Conservation (phyloP, 1,284 basidiomycete species). For the Marasmius oreades region DNA sequence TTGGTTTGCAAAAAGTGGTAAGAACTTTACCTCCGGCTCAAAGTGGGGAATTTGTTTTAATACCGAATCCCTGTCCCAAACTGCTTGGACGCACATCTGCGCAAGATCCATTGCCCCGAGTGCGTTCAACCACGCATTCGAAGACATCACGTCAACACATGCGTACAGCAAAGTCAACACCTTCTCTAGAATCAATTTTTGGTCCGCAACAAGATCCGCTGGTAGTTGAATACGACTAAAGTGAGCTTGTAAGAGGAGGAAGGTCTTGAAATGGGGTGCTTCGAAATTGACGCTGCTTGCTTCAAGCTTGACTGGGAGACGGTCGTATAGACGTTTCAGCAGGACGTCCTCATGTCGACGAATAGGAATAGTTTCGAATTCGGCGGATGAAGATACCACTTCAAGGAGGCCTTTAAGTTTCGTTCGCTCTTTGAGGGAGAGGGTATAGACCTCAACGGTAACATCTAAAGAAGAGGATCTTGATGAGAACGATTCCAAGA, state of each 20-base stretch:
- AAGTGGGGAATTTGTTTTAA: constrained; percentile 97
- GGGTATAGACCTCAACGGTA: constrained; percentile 94
- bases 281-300: constrained; percentile 69
- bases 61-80: constrained; percentile 96
- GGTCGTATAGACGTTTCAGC: constrained; percentile 88
- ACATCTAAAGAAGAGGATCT: constrained; percentile 53
- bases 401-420: constrained; percentile 96
- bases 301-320: constrained; percentile 95
- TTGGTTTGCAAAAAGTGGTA: neutral
- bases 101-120: constrained; percentile 97
- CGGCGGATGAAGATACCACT: constrained; percentile 93
- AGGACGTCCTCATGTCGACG: constrained; percentile 86
- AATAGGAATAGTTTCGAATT: constrained; percentile 95
- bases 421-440: constrained; percentile 95
- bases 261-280: constrained; percentile 97
- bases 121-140: constrained; percentile 92
- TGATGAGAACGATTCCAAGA: constrained; percentile 6
- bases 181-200: constrained; percentile 83
- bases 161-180: constrained; percentile 88
- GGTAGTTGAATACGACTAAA: constrained; percentile 91
- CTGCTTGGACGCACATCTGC: constrained; percentile 99
- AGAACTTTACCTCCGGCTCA: constrained; percentile 65
- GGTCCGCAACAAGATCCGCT: constrained; percentile 91
- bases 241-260: constrained; percentile 94
- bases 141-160: constrained; percentile 97